phyloP scores from a whole-genome alignment of 345 rosid species.

The Lepidium aucheri region DNA sequence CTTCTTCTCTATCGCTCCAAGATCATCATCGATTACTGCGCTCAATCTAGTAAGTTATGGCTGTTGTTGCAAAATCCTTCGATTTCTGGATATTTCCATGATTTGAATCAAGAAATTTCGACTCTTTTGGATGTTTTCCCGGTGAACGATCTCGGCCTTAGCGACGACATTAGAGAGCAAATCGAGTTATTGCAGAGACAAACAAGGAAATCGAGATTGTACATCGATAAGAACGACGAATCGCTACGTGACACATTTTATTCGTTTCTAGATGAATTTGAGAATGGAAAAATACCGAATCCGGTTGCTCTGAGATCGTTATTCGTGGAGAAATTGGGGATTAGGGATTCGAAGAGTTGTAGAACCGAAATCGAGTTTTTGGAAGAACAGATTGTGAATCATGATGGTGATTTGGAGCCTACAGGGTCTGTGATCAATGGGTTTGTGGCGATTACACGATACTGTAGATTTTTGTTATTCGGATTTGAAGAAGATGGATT shows the following conservation, averaged over 20 bases:
- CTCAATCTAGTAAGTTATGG: constrained; percentile 86
- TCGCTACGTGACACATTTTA: constrained; percentile 42
- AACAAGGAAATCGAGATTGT: constrained; percentile 43
- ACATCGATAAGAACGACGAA: constrained; percentile 68
- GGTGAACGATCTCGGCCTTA: constrained; percentile 38
- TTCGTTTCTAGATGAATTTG: constrained; percentile 57
- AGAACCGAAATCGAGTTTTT: constrained; percentile 72
- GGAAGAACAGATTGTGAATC: constrained; percentile 87
- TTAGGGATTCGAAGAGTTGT: constrained; percentile 52
- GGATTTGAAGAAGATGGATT: constrained; percentile 64
- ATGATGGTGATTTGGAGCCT: constrained; percentile 84
- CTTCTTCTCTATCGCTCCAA: constrained; percentile 80
- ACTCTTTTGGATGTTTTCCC: constrained; percentile 94
- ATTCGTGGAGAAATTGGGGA: constrained; percentile 53
- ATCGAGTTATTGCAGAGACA: constrained; percentile 62
- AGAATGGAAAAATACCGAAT: constrained; percentile 51
- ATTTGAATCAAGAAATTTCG: constrained; percentile 73
- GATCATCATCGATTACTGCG: constrained; percentile 72
- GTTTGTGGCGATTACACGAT: constrained; percentile 68
- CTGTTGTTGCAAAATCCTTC: constrained; percentile 71
- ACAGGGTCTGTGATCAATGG: constrained; percentile 73
- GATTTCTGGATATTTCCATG: constrained; percentile 91
- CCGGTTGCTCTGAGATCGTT: constrained; percentile 34
- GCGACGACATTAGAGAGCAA: constrained; percentile 79
- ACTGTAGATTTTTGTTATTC: constrained; percentile 65